A percentile compares a stretch with the other conserved stretches of the same genome.
Conservation (phyloP, 768 basidiomycete genomes). For the Hypsizygus marmoreus region DNA sequence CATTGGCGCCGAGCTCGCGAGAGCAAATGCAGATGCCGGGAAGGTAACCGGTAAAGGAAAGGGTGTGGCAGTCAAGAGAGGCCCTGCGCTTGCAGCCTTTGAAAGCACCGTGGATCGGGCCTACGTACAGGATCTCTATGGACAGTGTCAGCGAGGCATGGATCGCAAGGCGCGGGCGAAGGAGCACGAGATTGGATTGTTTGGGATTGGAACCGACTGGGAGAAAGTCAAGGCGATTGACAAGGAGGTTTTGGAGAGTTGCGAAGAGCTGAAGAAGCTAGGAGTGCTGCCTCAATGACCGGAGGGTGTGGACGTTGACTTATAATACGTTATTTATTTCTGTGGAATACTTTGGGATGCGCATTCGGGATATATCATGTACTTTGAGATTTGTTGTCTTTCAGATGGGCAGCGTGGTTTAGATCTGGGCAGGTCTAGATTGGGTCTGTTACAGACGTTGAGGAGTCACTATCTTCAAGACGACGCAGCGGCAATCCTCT, state of each 20-base stretch:
- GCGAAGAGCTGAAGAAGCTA: constrained; percentile 72
- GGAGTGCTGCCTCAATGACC: constrained; percentile 50
- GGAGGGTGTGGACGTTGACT: constrained; percentile 16
- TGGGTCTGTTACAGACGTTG: background rate
- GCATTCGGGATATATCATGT: constrained; percentile 15
- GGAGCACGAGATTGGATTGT: constrained; percentile 80
- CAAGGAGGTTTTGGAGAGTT: constrained; percentile 68
- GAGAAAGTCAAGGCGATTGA: constrained; percentile 80
- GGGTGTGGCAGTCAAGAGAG: constrained; percentile 29
- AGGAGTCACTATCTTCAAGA: constrained; percentile 9
- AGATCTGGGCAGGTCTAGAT: background rate
- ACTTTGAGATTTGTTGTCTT: constrained; percentile 3
- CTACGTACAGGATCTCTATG: constrained; percentile 71
- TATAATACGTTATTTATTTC: constrained; percentile 23
- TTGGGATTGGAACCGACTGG: constrained; percentile 93
- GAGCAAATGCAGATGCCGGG: constrained; percentile 43
- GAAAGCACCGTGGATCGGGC: constrained; percentile 76
- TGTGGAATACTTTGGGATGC: constrained; percentile 3
- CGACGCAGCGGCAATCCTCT: constrained; percentile 39
- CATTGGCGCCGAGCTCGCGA: constrained; percentile 71
- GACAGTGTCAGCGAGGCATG: constrained; percentile 68
- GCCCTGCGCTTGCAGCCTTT: constrained; percentile 57
- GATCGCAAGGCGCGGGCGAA: constrained; percentile 70
- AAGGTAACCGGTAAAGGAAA: constrained; percentile 33
- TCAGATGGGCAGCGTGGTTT: background rate